Conservation (phyloP, 306 rosid species). For the Castanospermum australe region DNA sequence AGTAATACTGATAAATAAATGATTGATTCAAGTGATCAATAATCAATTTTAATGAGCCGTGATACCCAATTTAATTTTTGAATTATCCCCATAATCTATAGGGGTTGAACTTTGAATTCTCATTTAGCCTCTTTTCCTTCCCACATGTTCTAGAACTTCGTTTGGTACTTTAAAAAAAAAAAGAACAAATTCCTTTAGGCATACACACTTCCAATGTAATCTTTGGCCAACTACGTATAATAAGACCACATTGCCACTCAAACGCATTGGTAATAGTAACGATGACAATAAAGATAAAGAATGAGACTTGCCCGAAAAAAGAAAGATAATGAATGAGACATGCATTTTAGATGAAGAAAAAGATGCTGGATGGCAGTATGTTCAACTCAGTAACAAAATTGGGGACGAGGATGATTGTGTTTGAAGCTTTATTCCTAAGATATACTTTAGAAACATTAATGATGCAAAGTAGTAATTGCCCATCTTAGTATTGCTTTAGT, state of each 20-base stretch:
- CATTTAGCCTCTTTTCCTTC: too few relatives aligned
- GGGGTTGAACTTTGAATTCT: too few relatives aligned
- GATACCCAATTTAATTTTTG: too few relatives aligned
- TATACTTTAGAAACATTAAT: conserved; percentile 56
- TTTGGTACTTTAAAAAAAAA: too few relatives aligned
- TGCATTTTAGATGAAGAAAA: conserved; percentile 35
- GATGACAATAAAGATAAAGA: neutral
- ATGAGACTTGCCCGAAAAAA: too few relatives aligned
- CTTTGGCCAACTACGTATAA: neutral
- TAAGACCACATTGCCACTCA: neutral
- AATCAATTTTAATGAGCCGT: too few relatives aligned
- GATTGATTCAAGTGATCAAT: too few relatives aligned
- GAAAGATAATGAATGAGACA: too few relatives aligned
- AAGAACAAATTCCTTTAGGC: neutral
- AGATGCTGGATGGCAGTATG: conserved; percentile 67
- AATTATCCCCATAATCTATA: too few relatives aligned
- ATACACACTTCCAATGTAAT: neutral
- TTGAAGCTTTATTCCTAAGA: conserved; percentile 68
- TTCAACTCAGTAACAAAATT: conserved; percentile 33
- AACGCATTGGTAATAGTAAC: neutral
- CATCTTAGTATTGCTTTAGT: conserved; percentile 53
- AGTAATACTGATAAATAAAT: too few relatives aligned
- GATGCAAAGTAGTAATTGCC: conserved; percentile 58
- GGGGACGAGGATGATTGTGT: conserved; percentile 67
- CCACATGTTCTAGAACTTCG: too few relatives aligned